Base-by-base conservation (phyloP, 169 alveolate species). In the Plasmodium coatneyi region DNA sequence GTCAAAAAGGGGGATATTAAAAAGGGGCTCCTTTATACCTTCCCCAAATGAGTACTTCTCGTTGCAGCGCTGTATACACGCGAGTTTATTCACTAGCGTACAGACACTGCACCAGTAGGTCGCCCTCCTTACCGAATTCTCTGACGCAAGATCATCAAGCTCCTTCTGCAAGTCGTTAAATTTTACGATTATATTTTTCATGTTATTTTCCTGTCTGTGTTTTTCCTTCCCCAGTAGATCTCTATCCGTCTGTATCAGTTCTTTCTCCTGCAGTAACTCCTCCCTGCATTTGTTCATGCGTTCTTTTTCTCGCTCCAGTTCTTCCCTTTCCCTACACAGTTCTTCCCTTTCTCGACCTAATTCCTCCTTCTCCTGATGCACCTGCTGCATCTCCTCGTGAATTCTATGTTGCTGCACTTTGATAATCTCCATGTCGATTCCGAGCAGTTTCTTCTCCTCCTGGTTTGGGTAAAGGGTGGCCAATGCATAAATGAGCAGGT, bases 371-470 rank as follows among this genome's bases (percentile, higher is more conserved):
- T 82, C 81, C 74, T 66, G 36, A 22, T 32, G 39, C 74, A 82
- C 5, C 46, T 66, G 19, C 54, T 60, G 25, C 81, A 71, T 39
- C 60, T 84, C 92, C 9, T 49, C 60, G 74, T 84, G 32, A 41
- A 84, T 74, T 71, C 60, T 72, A 6, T 46, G 46, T 43, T 83
- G 92, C n/a, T 36, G 71, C 19, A 43, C 7, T 83, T 70, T 39
- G 6, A 83, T 52, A 22, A 71, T 14, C 19, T 84, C 92, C 84
- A 46, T 49, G 36, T 84, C 83, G 36, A 32, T 28, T 30, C 76
- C 84, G 43, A 32, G 79, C 6, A 25, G 22, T 28, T 84, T 84
- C 56, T 84, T 84, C 71, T 84, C 92, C 39, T 71, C 92, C 92
- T 84, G 39, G 7, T 25, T 14, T 56, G 22, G 41, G 36, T 3